Evolutionary conservation across 306 rosid species (phyloP), one percentile per base, ranked within the genome.

Genomic region (Styphnolobium japonicum): DNA sequence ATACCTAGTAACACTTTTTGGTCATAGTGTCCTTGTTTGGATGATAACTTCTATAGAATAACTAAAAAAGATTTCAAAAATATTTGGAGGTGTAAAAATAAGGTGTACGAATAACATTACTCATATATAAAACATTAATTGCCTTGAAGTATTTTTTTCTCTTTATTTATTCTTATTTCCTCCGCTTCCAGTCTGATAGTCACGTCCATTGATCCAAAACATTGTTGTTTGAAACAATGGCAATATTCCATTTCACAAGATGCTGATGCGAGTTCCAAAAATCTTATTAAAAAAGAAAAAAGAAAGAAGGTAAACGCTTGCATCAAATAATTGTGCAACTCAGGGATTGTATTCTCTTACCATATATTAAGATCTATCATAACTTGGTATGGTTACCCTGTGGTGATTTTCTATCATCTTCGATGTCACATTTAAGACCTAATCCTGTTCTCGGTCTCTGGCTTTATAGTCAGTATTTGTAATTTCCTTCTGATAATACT

Each of bases 401-500:
- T 62, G 65, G 4, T 52, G 83, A 49, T 48, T n/a, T n/a, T 71
- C 43, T 37, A 43, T 67, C 19, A 58, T 33, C 77, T 42, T 79
- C 14, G 6, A 19, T 56, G 77, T 31, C 40, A 43, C 29, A 37
- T 19, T 22, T 23, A 36, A 2, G 2, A 40, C 14, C 36, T 68
- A 19, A 34, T 25, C 7, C 3, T 3, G 22, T 64, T 34, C 2
- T 55, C 23, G 16, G 2, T 25, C 11, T 16, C 56, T 39, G 25
- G n/a, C n/a, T n/a, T n/a, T n/a, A n/a, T 23, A 39, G 67, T 15
- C 14, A 36, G 16, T 45, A 2, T 29, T 1, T 56, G 16, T 7
- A 29, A 52, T 66, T 72, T 43, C 9, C 53, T 51, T 15, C 2
- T 23, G 10, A 36, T 71, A 60, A 60, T 51, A 22, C 64, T 11